Base-by-base conservation (phyloP, 2,329 filamentous ascomycete species). In the Diplodia seriata region DNA sequence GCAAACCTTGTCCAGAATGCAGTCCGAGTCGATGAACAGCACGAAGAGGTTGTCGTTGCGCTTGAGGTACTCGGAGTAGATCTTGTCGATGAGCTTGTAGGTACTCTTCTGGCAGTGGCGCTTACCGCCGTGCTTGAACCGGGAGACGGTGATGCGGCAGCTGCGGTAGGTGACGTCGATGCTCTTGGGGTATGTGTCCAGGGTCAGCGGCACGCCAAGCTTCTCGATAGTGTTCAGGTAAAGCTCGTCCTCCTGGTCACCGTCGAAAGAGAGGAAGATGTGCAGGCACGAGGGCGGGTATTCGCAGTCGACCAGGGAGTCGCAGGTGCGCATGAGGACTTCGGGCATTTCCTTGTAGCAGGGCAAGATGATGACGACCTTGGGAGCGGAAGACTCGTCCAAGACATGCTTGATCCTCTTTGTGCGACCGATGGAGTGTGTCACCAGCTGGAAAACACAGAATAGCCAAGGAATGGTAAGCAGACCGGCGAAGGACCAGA, bases 1-100 rank as follows among this genome's bases (percentile, higher is more conserved):
- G 77, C 94, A 98, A 50, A 94, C 88, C 68, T 89, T 87, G 81
- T 98, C 94, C 61, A 98, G 84, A 70, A 97, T 95, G 79, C 95
- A 98, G 77, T 98, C 94, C 0, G 94, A 97, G 81, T 98, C 94
- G 76, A 98, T 97, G 81, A 98, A 98, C 12, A 98, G 86, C 65
- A 98, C 90, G 77, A 98, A 98, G 0, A 98, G 83, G 73, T 98
- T 92, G 79, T 98, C 94, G 76, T 97, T 92, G 57, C 89, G 86
- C 79, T 90, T 91, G 65, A 97, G 84, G 72, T 98, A 98, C 68
- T 93, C 87, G 63, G 90, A 87, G 78, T 97, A 98, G 18, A 98
- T 90, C 74, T 90, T 93, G 81, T 98, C 93, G 74, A 98, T 97
- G 69, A 98, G 89, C 77, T 91, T 91, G 82, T 94, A 98, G 0